phyloP scores from a whole-genome alignment of 805 yeast species.

The Myxozyma melibiosi region DNA sequence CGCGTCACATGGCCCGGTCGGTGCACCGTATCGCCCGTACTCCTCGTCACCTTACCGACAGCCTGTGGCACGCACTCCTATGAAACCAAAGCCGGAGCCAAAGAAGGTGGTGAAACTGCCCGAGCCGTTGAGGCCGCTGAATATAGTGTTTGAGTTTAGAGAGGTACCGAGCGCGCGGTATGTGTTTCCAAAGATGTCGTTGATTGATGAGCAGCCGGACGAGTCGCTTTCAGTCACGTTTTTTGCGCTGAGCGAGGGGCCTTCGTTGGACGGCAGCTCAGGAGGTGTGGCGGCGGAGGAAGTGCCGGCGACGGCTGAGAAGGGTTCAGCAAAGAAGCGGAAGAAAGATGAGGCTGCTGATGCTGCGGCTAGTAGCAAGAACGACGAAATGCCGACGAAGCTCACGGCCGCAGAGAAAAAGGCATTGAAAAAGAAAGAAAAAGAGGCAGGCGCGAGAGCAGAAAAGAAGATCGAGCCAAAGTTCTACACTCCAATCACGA shows the following conservation, averaged over 20 bases:
- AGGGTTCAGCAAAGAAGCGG: not conserved
- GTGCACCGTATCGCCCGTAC: not conserved
- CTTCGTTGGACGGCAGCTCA: not conserved
- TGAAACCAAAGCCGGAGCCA: slow-evolving; percentile 4
- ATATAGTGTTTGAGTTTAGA: slow-evolving; percentile 78
- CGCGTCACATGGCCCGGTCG: not conserved
- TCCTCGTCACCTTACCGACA: not conserved
- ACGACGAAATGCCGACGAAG: not conserved
- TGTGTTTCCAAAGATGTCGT: slow-evolving; percentile 71
- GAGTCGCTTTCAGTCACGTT: slow-evolving; percentile 16
- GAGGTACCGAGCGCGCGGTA: slow-evolving; percentile 70
- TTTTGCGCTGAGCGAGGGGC: not conserved
- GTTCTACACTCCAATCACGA: slow-evolving; percentile 59
- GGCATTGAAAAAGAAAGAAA: slow-evolving; percentile 36
- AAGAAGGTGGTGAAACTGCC: slow-evolving; percentile 15
- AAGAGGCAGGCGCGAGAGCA: slow-evolving; percentile 9
- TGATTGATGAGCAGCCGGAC: slow-evolving; percentile 57
- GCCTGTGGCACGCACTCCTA: not conserved
- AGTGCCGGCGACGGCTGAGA: not conserved
- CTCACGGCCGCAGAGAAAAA: slow-evolving; percentile 21
- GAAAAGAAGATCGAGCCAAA: not conserved
- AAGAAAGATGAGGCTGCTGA: slow-evolving; percentile 10
- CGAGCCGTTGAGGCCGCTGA: slow-evolving; percentile 37
- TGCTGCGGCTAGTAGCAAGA: not conserved
- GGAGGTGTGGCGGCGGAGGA: not conserved